A percentile compares a stretch with the other conserved stretches of the same genome.
phyloP scores from a whole-genome alignment of 768 basidiomycete species.

The Chalciporus pseudorubinellus region DNA sequence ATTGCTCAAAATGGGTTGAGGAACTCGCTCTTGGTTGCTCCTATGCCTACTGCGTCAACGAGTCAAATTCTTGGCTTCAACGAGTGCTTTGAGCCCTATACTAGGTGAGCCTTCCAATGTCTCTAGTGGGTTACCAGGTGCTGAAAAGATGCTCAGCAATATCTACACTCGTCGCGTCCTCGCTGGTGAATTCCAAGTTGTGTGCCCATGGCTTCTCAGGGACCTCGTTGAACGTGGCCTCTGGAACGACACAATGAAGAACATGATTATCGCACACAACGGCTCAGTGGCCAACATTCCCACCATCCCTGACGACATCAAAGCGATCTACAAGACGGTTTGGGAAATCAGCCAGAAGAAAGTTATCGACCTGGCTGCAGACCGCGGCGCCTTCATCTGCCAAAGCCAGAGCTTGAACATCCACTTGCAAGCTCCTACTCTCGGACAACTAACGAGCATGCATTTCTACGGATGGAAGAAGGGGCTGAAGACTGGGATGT shows the following conservation, averaged over 20 bases:
- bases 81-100: slow-evolving; percentile 99
- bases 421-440: slow-evolving; percentile 84
- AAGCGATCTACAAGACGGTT: slow-evolving; percentile 99
- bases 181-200: slow-evolving; percentile 99
- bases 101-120: slow-evolving; percentile 52
- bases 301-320: slow-evolving; percentile 83
- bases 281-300: slow-evolving; percentile 88
- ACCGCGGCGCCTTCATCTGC: slow-evolving; percentile 97
- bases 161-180: slow-evolving; percentile 98
- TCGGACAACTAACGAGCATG: slow-evolving; percentile 92
- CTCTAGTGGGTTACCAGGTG: not conserved
- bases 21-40: slow-evolving; percentile 88
- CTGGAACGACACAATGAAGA: slow-evolving; percentile 99
- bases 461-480: slow-evolving; percentile 99
- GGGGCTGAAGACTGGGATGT: slow-evolving; percentile 98
- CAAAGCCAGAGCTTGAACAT: slow-evolving; percentile 95
- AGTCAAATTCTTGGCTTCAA: slow-evolving; percentile 98
- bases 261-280: slow-evolving; percentile 96
- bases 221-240: slow-evolving; percentile 93
- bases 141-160: slow-evolving; percentile 56
- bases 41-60: slow-evolving; percentile 99
- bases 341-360: slow-evolving; percentile 99
- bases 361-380: slow-evolving; percentile 96
- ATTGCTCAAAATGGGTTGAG: slow-evolving; percentile 78
- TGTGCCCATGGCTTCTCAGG: slow-evolving; percentile 98